phyloP scores from a whole-genome alignment of 768 basidiomycete species.

The Terana coerulea region DNA sequence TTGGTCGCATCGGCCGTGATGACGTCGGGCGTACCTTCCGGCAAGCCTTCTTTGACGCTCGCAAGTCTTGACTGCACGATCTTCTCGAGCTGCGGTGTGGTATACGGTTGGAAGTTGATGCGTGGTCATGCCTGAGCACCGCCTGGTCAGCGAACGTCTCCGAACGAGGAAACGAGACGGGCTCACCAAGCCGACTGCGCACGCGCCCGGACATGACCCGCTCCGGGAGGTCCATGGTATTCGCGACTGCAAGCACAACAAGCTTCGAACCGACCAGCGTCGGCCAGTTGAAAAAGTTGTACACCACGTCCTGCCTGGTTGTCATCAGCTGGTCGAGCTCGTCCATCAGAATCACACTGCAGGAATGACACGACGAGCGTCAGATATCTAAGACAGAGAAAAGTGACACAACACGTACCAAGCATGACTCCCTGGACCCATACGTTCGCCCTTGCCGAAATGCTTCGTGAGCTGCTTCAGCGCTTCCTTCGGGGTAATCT shows the following conservation, averaged over 20 bases:
- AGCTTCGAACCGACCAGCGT: constrained; percentile 86
- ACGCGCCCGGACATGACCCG: constrained; percentile 91
- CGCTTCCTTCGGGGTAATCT: constrained; percentile 76
- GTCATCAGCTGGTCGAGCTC: constrained; percentile 97
- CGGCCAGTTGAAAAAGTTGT: constrained; percentile 99
- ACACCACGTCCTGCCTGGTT: constrained; percentile 95
- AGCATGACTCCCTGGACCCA: constrained; percentile 81
- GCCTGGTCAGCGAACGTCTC: background rate
- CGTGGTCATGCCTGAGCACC: constrained; percentile 69
- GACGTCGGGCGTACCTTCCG: constrained; percentile 47
- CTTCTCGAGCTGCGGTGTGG: constrained; percentile 66
- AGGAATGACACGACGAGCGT: background rate
- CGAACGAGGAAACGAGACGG: background rate
- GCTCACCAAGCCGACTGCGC: constrained; percentile 81
- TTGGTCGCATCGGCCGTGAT: constrained; percentile 72
- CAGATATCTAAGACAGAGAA: background rate
- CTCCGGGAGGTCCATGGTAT: constrained; percentile 97
- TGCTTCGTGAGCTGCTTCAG: constrained; percentile 72
- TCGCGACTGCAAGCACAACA: constrained; percentile 94
- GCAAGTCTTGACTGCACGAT: constrained; percentile 84
- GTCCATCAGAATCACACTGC: constrained; percentile 94
- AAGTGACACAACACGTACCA: constrained; percentile 53
- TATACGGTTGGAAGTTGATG: constrained; percentile 92
- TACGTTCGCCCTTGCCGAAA: constrained; percentile 67
- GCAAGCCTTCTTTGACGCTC: constrained; percentile 49